Evolutionary conservation across 2,329 filamentous ascomycete genomes (phyloP).

Genomic region (Daldinia sp.): DNA sequence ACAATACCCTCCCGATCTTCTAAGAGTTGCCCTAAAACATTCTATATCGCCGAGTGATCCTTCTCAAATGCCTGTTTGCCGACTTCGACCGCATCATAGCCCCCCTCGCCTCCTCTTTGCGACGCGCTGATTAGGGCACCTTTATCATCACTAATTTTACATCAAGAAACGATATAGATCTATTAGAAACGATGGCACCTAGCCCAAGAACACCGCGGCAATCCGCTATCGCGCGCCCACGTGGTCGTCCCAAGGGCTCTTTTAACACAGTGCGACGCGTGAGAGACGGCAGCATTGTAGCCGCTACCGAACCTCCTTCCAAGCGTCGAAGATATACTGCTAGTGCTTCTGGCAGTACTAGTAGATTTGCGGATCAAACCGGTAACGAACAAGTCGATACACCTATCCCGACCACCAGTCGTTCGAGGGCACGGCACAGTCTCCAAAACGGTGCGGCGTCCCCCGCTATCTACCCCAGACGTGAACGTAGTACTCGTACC

Average conservation of each 20-base stretch:
- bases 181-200: constrained; percentile 42
- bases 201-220: constrained; percentile 46
- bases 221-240: constrained; percentile 39
- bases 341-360: constrained; percentile 85
- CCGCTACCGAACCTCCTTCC: constrained; percentile 66
- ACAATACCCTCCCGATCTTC: background rate
- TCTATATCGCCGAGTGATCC: constrained; percentile 16
- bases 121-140: constrained; percentile 47
- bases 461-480: constrained; percentile 58
- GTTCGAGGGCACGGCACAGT: constrained; percentile 60
- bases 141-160: constrained; percentile 30
- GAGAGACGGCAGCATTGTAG: constrained; percentile 48
- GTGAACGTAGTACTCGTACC: constrained; percentile 65
- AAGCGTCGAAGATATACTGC: constrained; percentile 84
- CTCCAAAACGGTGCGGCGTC: constrained; percentile 59
- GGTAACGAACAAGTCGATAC: constrained; percentile 65
- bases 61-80: constrained; percentile 48
- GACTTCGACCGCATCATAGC: constrained; percentile 40
- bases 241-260: constrained; percentile 39
- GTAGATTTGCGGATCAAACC: constrained; percentile 81
- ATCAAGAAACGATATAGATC: constrained; percentile 9
- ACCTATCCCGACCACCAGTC: constrained; percentile 59
- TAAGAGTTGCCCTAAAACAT: constrained; percentile 10
- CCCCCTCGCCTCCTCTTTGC: constrained; percentile 46
- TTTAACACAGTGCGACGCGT: constrained; percentile 43